Conservation (phyloP, 306 rosid genomes). For the Lotus japonicus region DNA sequence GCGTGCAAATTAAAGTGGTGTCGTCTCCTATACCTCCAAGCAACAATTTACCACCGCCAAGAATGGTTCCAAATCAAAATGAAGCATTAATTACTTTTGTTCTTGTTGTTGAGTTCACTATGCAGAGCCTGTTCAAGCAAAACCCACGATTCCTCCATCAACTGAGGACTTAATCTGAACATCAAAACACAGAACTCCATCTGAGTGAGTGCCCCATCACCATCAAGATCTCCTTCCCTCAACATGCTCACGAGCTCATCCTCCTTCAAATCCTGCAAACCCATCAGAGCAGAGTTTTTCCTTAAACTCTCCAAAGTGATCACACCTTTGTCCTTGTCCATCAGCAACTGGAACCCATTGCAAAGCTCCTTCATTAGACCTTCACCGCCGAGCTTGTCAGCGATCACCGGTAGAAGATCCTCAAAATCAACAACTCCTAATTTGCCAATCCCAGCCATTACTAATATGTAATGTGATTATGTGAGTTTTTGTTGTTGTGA, state of each 20-base stretch:
- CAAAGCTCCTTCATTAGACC: slow-evolving; percentile 12
- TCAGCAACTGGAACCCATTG: slow-evolving; percentile 12
- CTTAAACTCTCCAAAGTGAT: slow-evolving; percentile 23
- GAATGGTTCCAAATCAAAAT: not conserved
- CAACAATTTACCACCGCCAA: not conserved
- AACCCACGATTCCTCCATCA: slow-evolving; percentile 57
- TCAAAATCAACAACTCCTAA: slow-evolving; percentile 18
- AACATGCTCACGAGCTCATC: slow-evolving; percentile 67
- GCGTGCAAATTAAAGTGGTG: not conserved
- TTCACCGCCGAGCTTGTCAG: slow-evolving; percentile 17
- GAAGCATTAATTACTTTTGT: not conserved
- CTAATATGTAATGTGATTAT: not conserved
- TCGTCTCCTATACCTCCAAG: not conserved
- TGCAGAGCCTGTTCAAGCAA: slow-evolving; percentile 50
- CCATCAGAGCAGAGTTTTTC: slow-evolving; percentile 38
- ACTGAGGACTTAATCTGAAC: slow-evolving; percentile 70
- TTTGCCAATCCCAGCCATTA: slow-evolving; percentile 14
- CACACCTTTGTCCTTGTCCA: slow-evolving; percentile 22
- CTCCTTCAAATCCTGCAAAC: slow-evolving; percentile 54
- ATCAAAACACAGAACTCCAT: slow-evolving; percentile 88
- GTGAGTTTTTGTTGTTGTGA: not conserved
- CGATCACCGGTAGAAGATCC: slow-evolving; percentile 17
- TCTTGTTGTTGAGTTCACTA: slow-evolving; percentile 5
- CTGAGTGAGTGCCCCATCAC: slow-evolving; percentile 61
- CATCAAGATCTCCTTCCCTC: slow-evolving; percentile 61